Evolutionary conservation across 225 moss, liverwort and hornwort species (phyloP).

Genomic region (Physcomitrium patens): DNA sequence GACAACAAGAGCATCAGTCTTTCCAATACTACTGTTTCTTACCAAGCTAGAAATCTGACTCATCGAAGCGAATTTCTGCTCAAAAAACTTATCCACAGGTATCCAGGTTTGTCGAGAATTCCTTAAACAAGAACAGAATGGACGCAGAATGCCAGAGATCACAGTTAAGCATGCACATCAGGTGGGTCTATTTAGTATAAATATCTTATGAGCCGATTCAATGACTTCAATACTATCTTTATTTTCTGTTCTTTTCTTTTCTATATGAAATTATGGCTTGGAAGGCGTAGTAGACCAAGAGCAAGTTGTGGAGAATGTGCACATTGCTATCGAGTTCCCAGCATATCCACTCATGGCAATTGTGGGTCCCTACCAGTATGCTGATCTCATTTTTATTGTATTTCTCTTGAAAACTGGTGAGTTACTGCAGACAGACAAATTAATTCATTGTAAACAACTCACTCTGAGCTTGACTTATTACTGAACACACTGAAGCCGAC

Average conservation of each 20-base stretch:
- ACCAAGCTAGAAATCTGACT: constrained; percentile 87
- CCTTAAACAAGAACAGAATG: not conserved
- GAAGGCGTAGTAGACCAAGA: constrained; percentile 33
- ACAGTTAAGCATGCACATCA: not conserved
- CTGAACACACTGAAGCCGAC: constrained; percentile 64
- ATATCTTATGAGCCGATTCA: not conserved
- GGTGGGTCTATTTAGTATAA: not conserved
- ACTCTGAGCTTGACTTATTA: constrained; percentile 76
- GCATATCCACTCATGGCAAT: constrained; percentile 89
- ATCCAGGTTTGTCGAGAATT: constrained; percentile 47
- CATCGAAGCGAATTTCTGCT: constrained; percentile 91
- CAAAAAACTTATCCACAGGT: constrained; percentile 81
- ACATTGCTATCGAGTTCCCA: constrained; percentile 91
- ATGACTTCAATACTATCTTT: too few relatives aligned
- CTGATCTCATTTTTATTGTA: constrained; percentile 20
- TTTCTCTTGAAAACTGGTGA: not conserved
- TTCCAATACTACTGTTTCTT: constrained; percentile 95
- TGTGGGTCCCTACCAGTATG: constrained; percentile 98
- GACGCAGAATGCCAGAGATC: not conserved
- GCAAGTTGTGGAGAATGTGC: constrained; percentile 52
- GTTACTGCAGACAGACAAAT: not conserved
- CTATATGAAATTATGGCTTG: not conserved
- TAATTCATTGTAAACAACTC: constrained; percentile 88
- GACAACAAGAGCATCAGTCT: constrained; percentile 75
- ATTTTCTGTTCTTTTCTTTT: not conserved